Evolutionary conservation across 1,284 basidiomycete genomes (phyloP).

Genomic region (Papiliotrema terrestris): DNA sequence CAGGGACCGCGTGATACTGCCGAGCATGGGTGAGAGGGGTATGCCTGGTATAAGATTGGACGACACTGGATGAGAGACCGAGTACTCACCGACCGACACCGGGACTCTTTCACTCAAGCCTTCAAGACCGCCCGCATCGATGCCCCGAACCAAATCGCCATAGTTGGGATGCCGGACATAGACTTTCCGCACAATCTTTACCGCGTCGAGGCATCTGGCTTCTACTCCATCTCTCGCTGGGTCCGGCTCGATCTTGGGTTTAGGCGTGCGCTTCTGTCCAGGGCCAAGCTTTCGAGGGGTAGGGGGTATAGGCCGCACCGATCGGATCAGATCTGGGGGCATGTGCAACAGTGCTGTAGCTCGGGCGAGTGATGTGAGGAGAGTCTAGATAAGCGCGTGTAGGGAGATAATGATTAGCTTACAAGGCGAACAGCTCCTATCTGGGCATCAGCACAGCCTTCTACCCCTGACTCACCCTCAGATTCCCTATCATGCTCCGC

Average conservation of each 20-base stretch:
- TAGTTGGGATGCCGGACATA: slow-evolving; percentile 89
- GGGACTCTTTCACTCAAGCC: slow-evolving; percentile 64
- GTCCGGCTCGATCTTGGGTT: slow-evolving; percentile 50
- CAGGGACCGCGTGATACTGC: slow-evolving; percentile 66
- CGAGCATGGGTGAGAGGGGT: slow-evolving; percentile 54
- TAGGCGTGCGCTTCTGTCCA: slow-evolving; percentile 50
- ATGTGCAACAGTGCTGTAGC: slow-evolving; percentile 63
- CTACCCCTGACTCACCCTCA: slow-evolving; percentile 58
- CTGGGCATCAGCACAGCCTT: slow-evolving; percentile 44
- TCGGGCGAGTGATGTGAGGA: slow-evolving; percentile 76
- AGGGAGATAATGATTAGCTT: slow-evolving; percentile 2
- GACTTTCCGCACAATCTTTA: slow-evolving; percentile 65
- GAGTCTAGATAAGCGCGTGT: slow-evolving; percentile 51
- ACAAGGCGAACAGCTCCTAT: slow-evolving; percentile 78
- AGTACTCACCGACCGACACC: slow-evolving; percentile 65
- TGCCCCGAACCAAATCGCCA: slow-evolving; percentile 66
- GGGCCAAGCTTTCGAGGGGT: slow-evolving; percentile 32
- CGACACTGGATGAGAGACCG: background rate
- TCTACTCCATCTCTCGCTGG: slow-evolving; percentile 53
- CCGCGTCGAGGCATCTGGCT: slow-evolving; percentile 56
- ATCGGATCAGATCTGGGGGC: slow-evolving; percentile 44
- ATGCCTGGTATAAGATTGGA: slow-evolving; percentile 33
- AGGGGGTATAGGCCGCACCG: slow-evolving; percentile 46
- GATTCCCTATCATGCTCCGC: slow-evolving; percentile 73
- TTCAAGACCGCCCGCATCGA: slow-evolving; percentile 62